These are phyloP conservation scores for Sambucus nigra DNA, from an alignment of 129 eudicot species.

Conservation along the genomic window DNA sequence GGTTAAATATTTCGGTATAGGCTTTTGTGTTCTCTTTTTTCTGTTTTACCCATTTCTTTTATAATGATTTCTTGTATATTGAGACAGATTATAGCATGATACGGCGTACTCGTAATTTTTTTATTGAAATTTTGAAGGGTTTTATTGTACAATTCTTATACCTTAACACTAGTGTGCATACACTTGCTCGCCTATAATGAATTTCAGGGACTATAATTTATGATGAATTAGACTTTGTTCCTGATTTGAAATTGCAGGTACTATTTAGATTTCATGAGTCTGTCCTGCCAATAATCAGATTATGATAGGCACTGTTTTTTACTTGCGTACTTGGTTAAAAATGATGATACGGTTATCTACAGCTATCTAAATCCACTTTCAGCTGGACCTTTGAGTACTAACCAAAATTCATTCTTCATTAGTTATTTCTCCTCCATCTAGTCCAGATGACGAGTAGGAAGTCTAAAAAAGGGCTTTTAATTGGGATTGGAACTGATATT, in stretches of 20 bases:
- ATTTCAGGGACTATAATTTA: conserved; percentile 42
- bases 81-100: no score
- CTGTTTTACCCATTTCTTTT: not conserved
- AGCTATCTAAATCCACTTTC: conserved; percentile 48
- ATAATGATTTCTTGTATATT: not conserved
- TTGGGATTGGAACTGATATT: conserved; percentile 31
- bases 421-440: not conserved
- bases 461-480: conserved; percentile 20
- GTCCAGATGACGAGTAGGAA: conserved; percentile 7
- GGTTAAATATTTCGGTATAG: not conserved
- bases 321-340: conserved; percentile 35
- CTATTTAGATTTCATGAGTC: conserved; percentile 74
- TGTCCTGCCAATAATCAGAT: conserved; percentile 56
- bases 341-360: conserved; percentile 33
- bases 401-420: conserved; percentile 12
- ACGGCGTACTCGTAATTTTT: no score
- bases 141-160: no score
- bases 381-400: conserved; percentile 28
- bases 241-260: conserved; percentile 29
- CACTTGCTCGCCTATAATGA: conserved; percentile 39
- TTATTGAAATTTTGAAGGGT: no score
- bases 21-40: not conserved
- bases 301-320: conserved; percentile 26
- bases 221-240: conserved; percentile 1
- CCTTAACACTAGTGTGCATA: no score